Evolutionary conservation across 1,284 basidiomycete species (phyloP), one percentile per base, ranked within the genome.

Genomic region (Dichomitus squalens): DNA sequence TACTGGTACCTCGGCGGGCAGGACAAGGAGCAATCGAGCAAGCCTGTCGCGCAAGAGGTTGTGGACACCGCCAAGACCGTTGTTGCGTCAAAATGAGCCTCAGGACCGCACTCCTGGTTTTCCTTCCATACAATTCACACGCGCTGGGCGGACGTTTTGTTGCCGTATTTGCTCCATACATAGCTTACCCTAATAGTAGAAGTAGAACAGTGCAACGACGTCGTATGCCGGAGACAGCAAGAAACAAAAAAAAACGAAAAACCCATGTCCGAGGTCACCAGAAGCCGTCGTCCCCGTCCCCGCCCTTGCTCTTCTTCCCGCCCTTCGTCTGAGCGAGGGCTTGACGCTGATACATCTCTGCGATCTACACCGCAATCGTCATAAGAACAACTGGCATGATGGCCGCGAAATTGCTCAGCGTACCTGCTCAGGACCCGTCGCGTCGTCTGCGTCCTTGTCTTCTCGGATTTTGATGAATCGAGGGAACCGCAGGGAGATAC

Each of bases 401-500:
- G 18, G 31, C 23, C 16, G n/a, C n/a, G n/a, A 18, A 35, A 65
- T 27, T n/a, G 25, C n/a, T 46, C 44, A 12, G n/a, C 76, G 71
- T 66, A 91, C 92, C 82, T 95, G 94, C 68, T 98, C 95, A 3
- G 95, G 87, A 5, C 88, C 85, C 14, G 97, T 99, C 21, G 94
- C 93, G 72, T 97, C 92, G 58, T 98, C 95, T 8, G 88, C 87
- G 18, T 78, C 79, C 75, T 99, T 99, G 76, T 99, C 97, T 64
- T 98, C 96, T 59, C 97, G 84, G 40, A 96, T 79, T 52, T 88
- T 85, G 63, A 98, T 84, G 74, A 98, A 99, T 27, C 96, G 86
- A 34, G 97, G 96, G 76, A 99, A 99, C 9, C 97, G 88, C 49
- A 99, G 76, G 23, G 95, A 98, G 66, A 99, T 93, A 0, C 96